Evolutionary conservation across 163 green algal species (phyloP), one percentile per base, ranked within the genome.

Genomic region (Chlamydomonas reinhardtii): DNA sequence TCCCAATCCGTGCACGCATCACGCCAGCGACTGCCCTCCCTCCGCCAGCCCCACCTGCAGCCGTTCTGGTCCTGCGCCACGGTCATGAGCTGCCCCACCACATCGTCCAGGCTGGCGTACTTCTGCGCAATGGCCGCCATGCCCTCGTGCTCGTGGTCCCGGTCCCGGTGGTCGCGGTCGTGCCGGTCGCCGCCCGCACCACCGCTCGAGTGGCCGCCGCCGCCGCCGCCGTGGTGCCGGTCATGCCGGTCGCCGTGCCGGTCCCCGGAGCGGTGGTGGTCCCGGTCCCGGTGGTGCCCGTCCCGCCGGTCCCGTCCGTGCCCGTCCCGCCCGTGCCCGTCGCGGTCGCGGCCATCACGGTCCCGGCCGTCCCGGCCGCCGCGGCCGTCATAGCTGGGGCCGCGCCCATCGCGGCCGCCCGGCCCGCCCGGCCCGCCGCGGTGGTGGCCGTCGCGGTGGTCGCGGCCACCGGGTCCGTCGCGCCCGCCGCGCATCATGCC

Each of bases 51-150:
- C 37, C 39, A 85, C 78, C 98, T 94, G 94, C 98, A 99, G n/a
- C 98, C 98, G 74, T 99, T 97, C 94, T 99, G 98, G 90, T 99
- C 98, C 88, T 97, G 95, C 19, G 97, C 97, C 68, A 98, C 93
- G 29, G 92, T 86, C 66, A 97, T 87, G 65, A 99, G 94, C 89
- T 96, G 92, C 72, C 97, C 97, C n/a, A 95, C 88, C 48, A 98
- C 94, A 59, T 99, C 96, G 39, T 98, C 96, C 72, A 98, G 85
- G 59, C 85, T 94, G 14, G 89, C 88, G 89, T 94, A 98, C 35
- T 82, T 82, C 12, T 74, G 61, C 61, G 82, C 72, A 19, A 87
- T 76, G 29, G 82, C 82, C 37, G 82, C 82, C 72, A 87, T 81
- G 32, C 72, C 79, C 34, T 85, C 78, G 61, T 86, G 82, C 74